Percentiles rank a stretch among this genome's conserved stretches.
phyloP scores from a whole-genome alignment of 1,284 basidiomycete genomes.

The Malassezia psittaci region DNA sequence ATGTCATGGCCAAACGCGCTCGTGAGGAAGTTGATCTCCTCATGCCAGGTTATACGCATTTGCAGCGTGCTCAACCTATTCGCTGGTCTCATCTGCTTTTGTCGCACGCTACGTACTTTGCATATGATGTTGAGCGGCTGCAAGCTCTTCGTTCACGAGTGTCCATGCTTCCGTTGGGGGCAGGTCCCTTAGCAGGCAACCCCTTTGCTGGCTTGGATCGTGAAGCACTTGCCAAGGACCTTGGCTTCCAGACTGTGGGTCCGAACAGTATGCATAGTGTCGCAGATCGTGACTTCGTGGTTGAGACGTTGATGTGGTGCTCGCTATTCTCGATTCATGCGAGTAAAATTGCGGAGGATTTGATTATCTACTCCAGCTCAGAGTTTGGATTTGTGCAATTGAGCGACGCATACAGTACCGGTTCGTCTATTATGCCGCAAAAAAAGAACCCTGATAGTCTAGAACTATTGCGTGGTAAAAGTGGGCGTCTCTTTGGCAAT shows the following conservation, averaged over 20 bases:
- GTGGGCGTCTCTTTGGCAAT: conserved; percentile 76
- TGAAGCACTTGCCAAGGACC: conserved; percentile 39
- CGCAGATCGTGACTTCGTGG: conserved; percentile 90
- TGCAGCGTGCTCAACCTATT: conserved; percentile 78
- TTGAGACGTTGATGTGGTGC: conserved; percentile 94
- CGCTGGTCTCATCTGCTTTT: conserved; percentile 94
- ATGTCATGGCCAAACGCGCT: conserved; percentile 79
- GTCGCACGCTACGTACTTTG: conserved; percentile 86
- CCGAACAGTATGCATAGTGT: conserved; percentile 57
- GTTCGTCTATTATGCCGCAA: conserved; percentile 98
- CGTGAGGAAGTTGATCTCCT: conserved; percentile 81
- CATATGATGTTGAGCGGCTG: conserved; percentile 74
- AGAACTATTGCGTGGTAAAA: conserved; percentile 87
- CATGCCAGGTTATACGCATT: conserved; percentile 89
- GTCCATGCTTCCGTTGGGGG: conserved; percentile 83
- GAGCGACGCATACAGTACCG: conserved; percentile 94
- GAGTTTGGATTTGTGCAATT: conserved; percentile 91
- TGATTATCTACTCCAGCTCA: conserved; percentile 90
- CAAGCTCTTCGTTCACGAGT: conserved; percentile 62
- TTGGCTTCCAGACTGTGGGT: conserved; percentile 43
- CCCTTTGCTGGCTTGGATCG: conserved; percentile 57
- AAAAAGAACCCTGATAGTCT: conserved; percentile 98
- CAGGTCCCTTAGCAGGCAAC: conserved; percentile 89
- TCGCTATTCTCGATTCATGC: conserved; percentile 85
- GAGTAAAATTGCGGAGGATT: conserved; percentile 85